These are phyloP conservation scores for Cercospora beticola DNA, from an alignment of 2,329 filamentous ascomycete species.

Conservation along the genomic window DNA sequence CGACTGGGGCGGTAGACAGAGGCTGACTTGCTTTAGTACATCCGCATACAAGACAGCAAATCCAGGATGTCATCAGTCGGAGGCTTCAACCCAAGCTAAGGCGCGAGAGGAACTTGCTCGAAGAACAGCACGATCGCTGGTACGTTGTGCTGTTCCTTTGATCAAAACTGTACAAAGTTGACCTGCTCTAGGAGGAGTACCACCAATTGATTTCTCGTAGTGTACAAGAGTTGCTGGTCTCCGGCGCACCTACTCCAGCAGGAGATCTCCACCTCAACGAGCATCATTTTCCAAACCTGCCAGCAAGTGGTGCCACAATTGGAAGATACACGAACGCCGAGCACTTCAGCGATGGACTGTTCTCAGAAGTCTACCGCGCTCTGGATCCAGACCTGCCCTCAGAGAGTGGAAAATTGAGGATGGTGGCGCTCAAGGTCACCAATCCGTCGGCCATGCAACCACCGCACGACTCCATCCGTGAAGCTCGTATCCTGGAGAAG, in stretches of 20 bases:
- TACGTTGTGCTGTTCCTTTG: slow-evolving; percentile 39
- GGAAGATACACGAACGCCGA: slow-evolving; percentile 58
- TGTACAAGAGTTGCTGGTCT: slow-evolving; percentile 30
- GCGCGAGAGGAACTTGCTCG: slow-evolving; percentile 65
- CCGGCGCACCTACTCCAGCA: slow-evolving; percentile 35
- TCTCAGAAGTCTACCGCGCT: slow-evolving; percentile 78
- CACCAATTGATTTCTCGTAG: slow-evolving; percentile 43
- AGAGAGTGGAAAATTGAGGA: slow-evolving; percentile 16
- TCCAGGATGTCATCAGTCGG: slow-evolving; percentile 46
- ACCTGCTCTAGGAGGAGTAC: slow-evolving; percentile 57
- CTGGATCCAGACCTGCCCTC: slow-evolving; percentile 39
- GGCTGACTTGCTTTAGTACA: slow-evolving; percentile 41
- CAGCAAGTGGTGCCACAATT: slow-evolving; percentile 45
- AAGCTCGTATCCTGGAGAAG: slow-evolving; percentile 68
- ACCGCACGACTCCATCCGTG: slow-evolving; percentile 79
- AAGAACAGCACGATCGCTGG: slow-evolving; percentile 57
- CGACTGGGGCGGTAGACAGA: not conserved
- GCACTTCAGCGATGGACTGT: slow-evolving; percentile 66
- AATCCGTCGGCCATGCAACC: slow-evolving; percentile 68
- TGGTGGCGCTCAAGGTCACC: slow-evolving; percentile 82
- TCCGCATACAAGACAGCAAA: slow-evolving; percentile 50
- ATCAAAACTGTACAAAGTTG: slow-evolving; percentile 1
- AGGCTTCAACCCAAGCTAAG: slow-evolving; percentile 61
- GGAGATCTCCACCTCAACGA: slow-evolving; percentile 31
- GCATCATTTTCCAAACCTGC: slow-evolving; percentile 36